These are phyloP conservation scores for Penicillium sp. DNA, from an alignment of 2,329 filamentous ascomycete species.

Conservation along the genomic window DNA sequence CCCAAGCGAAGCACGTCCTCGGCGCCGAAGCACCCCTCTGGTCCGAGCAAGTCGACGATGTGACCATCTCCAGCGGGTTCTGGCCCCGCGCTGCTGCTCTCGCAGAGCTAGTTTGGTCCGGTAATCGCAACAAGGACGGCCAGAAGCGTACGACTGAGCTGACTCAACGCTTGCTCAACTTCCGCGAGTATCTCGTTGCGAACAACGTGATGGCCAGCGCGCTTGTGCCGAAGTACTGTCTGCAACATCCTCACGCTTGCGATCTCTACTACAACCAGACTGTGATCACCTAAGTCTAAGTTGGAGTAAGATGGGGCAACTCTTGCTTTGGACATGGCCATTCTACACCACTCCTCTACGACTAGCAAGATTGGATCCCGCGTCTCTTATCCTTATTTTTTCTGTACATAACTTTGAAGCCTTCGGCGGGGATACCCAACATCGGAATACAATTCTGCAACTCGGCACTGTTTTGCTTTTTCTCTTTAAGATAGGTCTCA, in stretches of 20 bases:
- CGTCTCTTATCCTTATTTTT: no score
- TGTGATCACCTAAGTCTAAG: slow-evolving; percentile 16
- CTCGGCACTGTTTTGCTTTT: neutral
- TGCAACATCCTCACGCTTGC: slow-evolving; percentile 58
- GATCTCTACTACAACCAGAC: slow-evolving; percentile 56
- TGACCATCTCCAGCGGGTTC: slow-evolving; percentile 50
- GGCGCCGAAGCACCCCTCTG: slow-evolving; percentile 55
- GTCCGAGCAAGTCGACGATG: slow-evolving; percentile 56
- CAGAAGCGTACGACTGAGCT: slow-evolving; percentile 53
- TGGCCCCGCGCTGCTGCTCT: slow-evolving; percentile 59
- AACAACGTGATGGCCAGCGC: slow-evolving; percentile 52
- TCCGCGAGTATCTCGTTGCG: slow-evolving; percentile 58
- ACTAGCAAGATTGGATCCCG: no score
- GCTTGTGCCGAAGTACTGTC: slow-evolving; percentile 57
- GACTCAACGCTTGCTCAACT: slow-evolving; percentile 58
- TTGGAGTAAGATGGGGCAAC: neutral
- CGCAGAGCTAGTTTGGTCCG: slow-evolving; percentile 56
- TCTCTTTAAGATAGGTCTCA: no score
- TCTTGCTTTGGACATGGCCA: neutral
- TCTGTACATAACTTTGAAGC: neutral
- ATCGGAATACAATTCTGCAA: neutral
- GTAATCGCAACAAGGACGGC: slow-evolving; percentile 51
- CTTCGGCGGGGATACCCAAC: neutral
- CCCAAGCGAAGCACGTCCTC: slow-evolving; percentile 50
- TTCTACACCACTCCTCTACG: neutral